Base-by-base conservation (phyloP, 768 basidiomycete genomes). In the Mrakia frigida region DNA sequence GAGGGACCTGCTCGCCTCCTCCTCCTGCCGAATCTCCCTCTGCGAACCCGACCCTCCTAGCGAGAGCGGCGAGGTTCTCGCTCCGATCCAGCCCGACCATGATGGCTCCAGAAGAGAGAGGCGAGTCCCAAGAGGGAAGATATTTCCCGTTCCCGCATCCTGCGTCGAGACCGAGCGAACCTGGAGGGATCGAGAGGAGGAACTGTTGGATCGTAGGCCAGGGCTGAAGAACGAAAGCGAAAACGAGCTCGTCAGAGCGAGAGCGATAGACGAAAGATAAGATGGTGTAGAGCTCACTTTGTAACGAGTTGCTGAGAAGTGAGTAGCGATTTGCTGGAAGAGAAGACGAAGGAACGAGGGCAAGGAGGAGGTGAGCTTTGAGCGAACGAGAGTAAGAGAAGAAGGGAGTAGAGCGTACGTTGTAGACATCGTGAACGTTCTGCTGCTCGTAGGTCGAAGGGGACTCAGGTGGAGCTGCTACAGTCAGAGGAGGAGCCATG, bases 141-240 rank as follows among this genome's bases (percentile, higher is more conserved):
- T 98, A 98, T 87, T 99, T 98, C 63, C 97, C 97, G 80, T 99
- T 99, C 1, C 97, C 97, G 35, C 93, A 93, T 7, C 97, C 97
- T 35, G 93, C 91, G 83, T 99, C 97, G 35, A 99, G 86, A 16
- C 96, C 96, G 50, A 97, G 85, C 85, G 89, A 92, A 35, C 93
- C 91, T 28, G 89, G 84, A 21, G 91, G 88, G 21, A 97, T 82
- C 59, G 86, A 87, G 10, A 87, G 85, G 35, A 97, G 85, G 82
- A 96, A 97, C 59, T 84, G 81, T 23, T 89, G 87, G 67, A 95
- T 90, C 77, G 96, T 88, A 6, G 95, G 94, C 94, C 93, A 96
- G 78, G 92, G 92, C 93, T 94, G 53, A 3, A n/a, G 13, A 50
- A 5, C 33, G 46, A 52, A 60, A 72, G 43, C 53, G 75, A 69